Conservation (phyloP, 2,329 filamentous ascomycete genomes). For the Aspergillus amoenus region DNA sequence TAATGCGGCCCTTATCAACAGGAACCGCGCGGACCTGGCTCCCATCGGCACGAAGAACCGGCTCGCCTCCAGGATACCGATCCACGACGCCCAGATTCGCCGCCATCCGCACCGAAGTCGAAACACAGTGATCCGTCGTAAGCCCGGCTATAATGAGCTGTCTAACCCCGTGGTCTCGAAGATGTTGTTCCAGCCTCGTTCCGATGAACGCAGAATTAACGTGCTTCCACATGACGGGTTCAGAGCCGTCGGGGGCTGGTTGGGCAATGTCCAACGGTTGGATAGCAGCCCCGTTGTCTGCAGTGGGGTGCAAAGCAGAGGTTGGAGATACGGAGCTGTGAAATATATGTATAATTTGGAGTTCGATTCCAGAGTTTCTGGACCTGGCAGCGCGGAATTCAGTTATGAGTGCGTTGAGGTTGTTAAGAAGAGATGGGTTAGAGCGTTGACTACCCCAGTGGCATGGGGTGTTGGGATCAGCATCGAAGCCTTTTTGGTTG, state of each 20-base stretch:
- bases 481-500: slow-evolving; percentile 44
- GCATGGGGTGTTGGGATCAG: slow-evolving; percentile 26
- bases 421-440: slow-evolving; percentile 47
- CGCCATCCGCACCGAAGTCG: slow-evolving; percentile 50
- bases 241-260: slow-evolving; percentile 30
- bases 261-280: slow-evolving; percentile 32
- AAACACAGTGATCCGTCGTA: slow-evolving; percentile 53
- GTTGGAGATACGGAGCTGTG: slow-evolving; percentile 41
- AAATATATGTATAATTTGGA: slow-evolving; percentile 46
- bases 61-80: slow-evolving; percentile 4
- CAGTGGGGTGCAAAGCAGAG: slow-evolving; percentile 39
- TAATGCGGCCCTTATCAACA: slow-evolving; percentile 33
- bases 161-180: slow-evolving; percentile 34
- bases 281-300: slow-evolving; percentile 24
- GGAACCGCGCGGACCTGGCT: slow-evolving; percentile 12
- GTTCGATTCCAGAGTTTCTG: slow-evolving; percentile 13
- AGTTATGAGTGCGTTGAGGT: slow-evolving; percentile 40
- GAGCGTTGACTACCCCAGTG: slow-evolving; percentile 45
- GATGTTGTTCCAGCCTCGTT: slow-evolving; percentile 40
- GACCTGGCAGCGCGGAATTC: slow-evolving; percentile 29
- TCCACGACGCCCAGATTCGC: slow-evolving; percentile 47
- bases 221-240: slow-evolving; percentile 44
- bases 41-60: slow-evolving; percentile 11
- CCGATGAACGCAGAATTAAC: slow-evolving; percentile 51
- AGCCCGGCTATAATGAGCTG: slow-evolving; percentile 46